phyloP scores from a whole-genome alignment of 2,329 filamentous ascomycete species.

The Helicocarpus griseus region DNA sequence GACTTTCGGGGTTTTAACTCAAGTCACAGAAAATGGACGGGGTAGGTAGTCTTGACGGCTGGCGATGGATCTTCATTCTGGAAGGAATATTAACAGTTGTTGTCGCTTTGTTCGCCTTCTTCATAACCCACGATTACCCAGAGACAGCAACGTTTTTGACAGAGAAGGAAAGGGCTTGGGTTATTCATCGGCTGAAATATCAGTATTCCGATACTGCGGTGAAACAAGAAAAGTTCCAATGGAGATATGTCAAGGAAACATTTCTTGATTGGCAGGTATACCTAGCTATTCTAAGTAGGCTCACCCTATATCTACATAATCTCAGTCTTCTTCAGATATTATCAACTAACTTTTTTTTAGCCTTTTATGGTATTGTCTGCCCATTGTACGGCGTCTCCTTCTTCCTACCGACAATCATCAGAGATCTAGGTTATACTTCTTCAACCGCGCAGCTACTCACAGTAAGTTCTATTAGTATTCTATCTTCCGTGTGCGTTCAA shows the following conservation, averaged over 20 bases:
- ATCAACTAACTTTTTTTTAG: constrained; percentile 15
- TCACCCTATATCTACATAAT: background rate
- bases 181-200: constrained; percentile 28
- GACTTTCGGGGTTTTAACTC: too few species aligned
- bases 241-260: constrained; percentile 30
- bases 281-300: constrained; percentile 28
- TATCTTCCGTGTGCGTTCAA: background rate
- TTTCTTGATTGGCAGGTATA: constrained; percentile 35
- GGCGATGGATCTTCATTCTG: constrained; percentile 44
- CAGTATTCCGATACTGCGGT: constrained; percentile 22
- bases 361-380: constrained; percentile 35
- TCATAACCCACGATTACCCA: constrained; percentile 38
- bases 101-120: constrained; percentile 34
- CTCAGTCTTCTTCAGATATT: background rate
- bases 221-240: constrained; percentile 25
- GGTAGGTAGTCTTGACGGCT: constrained; percentile 36
- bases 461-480: constrained; percentile 10
- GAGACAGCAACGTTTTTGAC: constrained; percentile 36
- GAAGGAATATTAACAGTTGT: constrained; percentile 39
- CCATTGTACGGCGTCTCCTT: constrained; percentile 34
- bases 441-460: constrained; percentile 33
- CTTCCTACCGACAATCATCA: constrained; percentile 34
- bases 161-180: constrained; percentile 29
- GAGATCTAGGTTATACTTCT: constrained; percentile 29
- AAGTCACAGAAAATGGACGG: constrained; percentile 39